Evolutionary conservation across 108 stramenopile genomes (phyloP), one percentile per base, ranked within the genome.

Genomic region (Seminavis robusta): DNA sequence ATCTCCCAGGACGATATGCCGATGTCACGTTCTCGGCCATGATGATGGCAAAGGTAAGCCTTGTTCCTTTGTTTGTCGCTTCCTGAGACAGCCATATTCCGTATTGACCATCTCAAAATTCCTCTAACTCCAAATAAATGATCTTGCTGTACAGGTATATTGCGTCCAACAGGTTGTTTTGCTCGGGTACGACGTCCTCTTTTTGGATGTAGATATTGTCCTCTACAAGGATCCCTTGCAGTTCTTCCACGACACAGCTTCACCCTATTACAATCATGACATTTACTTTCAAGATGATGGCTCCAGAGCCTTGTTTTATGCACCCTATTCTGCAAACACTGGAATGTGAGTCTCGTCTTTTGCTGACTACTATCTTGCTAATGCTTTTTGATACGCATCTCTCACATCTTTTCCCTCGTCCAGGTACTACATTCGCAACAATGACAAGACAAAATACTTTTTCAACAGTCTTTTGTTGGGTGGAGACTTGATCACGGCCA

Each of bases 21-120:
- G 94, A 95, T 69, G 20, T 25, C 0, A 83, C 56, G 1, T 96
- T 92, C 58, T 66, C 56, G 3, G 40, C 33, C 15, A 92, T 96
- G 73, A 94, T 96, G 95, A 71, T 90, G 71, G 75, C 84, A 24
- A 96, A 96, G 68, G n/a, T n/a, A n/a, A n/a, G n/a, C n/a, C n/a
- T n/a, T n/a, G n/a, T n/a, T n/a, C n/a, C n/a, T n/a, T n/a, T n/a
- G n/a, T n/a, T n/a, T n/a, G n/a, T n/a, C n/a, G n/a, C n/a, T n/a
- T n/a, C n/a, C n/a, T n/a, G n/a, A n/a, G n/a, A n/a, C n/a, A n/a
- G n/a, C n/a, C n/a, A n/a, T n/a, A n/a, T n/a, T n/a, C n/a, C n/a
- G n/a, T n/a, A n/a, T n/a, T n/a, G n/a, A n/a, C n/a, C n/a, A n/a
- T n/a, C n/a, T n/a, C n/a, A n/a, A n/a, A n/a, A n/a, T n/a, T n/a